These are phyloP conservation scores for Physcomitrium patens DNA, from an alignment of 225 moss, liverwort and hornwort genomes.

Conservation along the genomic window DNA sequence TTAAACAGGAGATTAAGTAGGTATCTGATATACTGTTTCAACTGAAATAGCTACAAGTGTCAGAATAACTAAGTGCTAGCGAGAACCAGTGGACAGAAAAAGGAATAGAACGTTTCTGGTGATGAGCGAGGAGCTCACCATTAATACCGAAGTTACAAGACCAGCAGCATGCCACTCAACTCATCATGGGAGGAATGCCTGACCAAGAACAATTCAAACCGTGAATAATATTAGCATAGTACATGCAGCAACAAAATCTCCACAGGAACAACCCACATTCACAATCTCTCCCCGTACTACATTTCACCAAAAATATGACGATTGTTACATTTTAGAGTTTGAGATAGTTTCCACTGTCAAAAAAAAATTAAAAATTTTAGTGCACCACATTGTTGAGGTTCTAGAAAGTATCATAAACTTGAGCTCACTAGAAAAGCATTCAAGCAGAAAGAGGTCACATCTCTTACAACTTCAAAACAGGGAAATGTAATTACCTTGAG, in stretches of 20 bases:
- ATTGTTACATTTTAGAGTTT: neutral
- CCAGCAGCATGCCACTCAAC: constrained; percentile 38
- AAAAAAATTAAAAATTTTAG: neutral
- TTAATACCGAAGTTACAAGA: constrained; percentile 21
- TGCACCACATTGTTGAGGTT: neutral
- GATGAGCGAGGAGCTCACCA: constrained; percentile 37
- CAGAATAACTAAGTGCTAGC: too few relatives aligned
- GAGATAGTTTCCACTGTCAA: neutral
- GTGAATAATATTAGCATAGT: constrained; percentile 22
- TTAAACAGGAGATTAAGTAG: neutral
- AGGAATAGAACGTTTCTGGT: neutral
- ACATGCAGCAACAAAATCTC: neutral
- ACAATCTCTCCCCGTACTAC: neutral
- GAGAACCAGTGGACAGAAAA: neutral
- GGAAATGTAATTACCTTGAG: constrained; percentile 43
- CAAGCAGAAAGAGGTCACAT: neutral
- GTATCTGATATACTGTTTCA: too few relatives aligned
- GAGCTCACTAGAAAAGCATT: neutral
- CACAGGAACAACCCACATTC: neutral
- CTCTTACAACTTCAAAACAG: neutral
- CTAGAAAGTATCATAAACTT: neutral
- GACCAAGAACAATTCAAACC: constrained; percentile 30
- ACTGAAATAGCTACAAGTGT: too few relatives aligned
- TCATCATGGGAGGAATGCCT: constrained; percentile 61
- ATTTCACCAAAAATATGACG: neutral